Evolutionary conservation across 345 rosid genomes (phyloP).

Genomic region (Heritiera fomes): DNA sequence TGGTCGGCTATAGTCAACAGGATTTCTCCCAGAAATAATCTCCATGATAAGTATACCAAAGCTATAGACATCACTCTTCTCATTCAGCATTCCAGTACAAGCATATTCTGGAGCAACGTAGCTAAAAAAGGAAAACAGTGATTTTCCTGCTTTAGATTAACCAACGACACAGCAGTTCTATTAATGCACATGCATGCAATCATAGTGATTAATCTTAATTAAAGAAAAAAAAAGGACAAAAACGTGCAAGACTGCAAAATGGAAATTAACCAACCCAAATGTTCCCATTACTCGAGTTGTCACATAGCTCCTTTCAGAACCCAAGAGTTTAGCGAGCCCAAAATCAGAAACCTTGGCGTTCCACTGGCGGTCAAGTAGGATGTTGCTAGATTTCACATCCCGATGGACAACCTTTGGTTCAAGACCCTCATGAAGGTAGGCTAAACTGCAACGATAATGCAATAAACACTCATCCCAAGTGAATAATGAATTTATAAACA

Average conservation of each 20-base stretch:
- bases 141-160: constrained; percentile 3
- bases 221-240: neutral
- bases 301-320: constrained; percentile 80
- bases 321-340: constrained; percentile 90
- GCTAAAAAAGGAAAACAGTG: constrained; percentile 37
- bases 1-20: constrained; percentile 86
- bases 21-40: constrained; percentile 82
- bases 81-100: constrained; percentile 94
- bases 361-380: constrained; percentile 89
- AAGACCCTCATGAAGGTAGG: constrained; percentile 97
- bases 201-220: constrained; percentile 11
- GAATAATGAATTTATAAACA: neutral
- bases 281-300: constrained; percentile 99
- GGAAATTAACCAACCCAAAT: constrained; percentile 64
- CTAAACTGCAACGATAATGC: constrained; percentile 52
- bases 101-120: constrained; percentile 99
- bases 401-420: constrained; percentile 98
- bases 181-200: neutral
- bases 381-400: constrained; percentile 89
- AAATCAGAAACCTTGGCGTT: constrained; percentile 91
- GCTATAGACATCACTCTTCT: constrained; percentile 92
- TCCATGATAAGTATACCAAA: constrained; percentile 94
- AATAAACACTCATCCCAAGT: neutral
- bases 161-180: neutral
- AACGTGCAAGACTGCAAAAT: neutral